Percentiles rank a stretch among this genome's conserved stretches.
These are phyloP conservation scores for Leccinum fibrillosum DNA, from an alignment of 768 basidiomycete genomes.

Conservation along the genomic window DNA sequence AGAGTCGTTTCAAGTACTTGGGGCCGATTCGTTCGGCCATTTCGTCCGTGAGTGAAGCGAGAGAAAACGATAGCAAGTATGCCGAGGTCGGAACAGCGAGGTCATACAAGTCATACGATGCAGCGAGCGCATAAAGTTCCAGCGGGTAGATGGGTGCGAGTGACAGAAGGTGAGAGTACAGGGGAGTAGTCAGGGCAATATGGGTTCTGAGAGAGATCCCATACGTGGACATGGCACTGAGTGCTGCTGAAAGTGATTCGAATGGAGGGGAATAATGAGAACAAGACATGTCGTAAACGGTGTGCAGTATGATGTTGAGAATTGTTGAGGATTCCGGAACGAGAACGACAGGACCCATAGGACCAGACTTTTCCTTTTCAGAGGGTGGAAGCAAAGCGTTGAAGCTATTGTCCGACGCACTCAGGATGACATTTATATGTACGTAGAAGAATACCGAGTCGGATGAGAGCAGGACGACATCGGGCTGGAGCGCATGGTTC, in stretches of 20 bases:
- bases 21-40: conserved; percentile 69
- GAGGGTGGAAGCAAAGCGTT: conserved; percentile 50
- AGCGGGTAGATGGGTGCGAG: conserved; percentile 67
- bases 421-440: conserved; percentile 56
- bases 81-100: conserved; percentile 75
- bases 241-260: conserved; percentile 51
- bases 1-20: conserved; percentile 73
- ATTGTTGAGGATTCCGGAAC: conserved; percentile 58
- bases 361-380: conserved; percentile 37
- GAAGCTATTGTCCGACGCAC: conserved; percentile 64
- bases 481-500: conserved; percentile 51
- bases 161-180: conserved; percentile 59
- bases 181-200: conserved; percentile 50
- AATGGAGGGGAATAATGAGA: conserved; percentile 71
- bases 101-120: conserved; percentile 61
- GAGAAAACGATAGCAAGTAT: conserved; percentile 68
- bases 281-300: conserved; percentile 69
- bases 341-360: conserved; percentile 51
- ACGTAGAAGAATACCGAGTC: conserved; percentile 87
- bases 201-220: conserved; percentile 52
- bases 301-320: conserved; percentile 72
- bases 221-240: conserved; percentile 55
- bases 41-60: conserved; percentile 67
- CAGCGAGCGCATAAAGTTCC: conserved; percentile 70
- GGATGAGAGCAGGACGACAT: conserved; percentile 63